phyloP scores from a whole-genome alignment of 148 eudicot species.

The Diospyros lotus region DNA sequence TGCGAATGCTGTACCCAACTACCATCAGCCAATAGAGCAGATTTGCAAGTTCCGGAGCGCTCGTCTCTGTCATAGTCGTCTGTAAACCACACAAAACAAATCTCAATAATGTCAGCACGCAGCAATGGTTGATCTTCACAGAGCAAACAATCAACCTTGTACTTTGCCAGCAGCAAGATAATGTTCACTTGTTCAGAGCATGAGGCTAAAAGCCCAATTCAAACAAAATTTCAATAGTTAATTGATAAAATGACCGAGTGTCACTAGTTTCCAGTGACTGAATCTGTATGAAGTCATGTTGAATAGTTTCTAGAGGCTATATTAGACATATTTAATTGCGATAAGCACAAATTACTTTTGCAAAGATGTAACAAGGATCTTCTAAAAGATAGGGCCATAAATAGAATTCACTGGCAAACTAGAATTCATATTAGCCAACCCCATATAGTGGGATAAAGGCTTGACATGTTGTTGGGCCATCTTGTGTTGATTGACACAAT shows the following conservation, averaged over 20 bases:
- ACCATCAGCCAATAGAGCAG: slow-evolving; percentile 89
- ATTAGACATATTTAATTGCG: background rate
- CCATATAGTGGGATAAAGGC: no score
- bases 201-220: background rate
- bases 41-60: slow-evolving; percentile 80
- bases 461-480: no score
- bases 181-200: background rate
- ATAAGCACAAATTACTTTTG: background rate
- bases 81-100: slow-evolving; percentile 24
- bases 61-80: slow-evolving; percentile 73
- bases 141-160: background rate
- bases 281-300: no score
- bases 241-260: no score
- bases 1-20: slow-evolving; percentile 81
- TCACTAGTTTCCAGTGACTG: no score
- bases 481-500: no score
- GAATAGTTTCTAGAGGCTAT: no score
- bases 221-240: background rate
- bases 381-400: no score
- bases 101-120: background rate
- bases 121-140: background rate
- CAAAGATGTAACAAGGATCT: no score
- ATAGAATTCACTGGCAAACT: no score
- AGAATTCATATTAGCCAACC: no score
- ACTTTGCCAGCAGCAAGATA: background rate